phyloP scores from a whole-genome alignment of 495 filamentous ascomycete genomes.

The Umbilicaria muhlenbergii region DNA sequence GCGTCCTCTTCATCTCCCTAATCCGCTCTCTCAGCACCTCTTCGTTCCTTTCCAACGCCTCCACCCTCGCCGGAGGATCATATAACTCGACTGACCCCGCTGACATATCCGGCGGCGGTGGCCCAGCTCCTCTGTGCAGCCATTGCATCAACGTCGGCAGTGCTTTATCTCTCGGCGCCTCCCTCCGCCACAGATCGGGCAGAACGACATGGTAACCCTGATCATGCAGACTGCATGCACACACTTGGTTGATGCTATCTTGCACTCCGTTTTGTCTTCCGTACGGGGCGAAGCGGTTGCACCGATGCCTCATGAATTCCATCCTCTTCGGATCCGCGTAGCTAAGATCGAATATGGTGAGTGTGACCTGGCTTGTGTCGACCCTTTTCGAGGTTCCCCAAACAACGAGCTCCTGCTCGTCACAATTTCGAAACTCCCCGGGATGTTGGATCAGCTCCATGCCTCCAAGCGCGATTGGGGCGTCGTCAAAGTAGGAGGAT shows the following conservation, averaged over 20 bases:
- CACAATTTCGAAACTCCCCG: no score
- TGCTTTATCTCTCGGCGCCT: no score
- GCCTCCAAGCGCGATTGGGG: no score
- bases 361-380: background rate
- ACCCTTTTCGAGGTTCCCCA: no score
- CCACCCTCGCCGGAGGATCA: background rate
- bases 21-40: background rate
- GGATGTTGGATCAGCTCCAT: no score
- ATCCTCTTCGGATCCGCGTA: constrained; percentile 2
- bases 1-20: constrained; percentile 1
- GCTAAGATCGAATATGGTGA: constrained; percentile 4
- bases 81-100: background rate
- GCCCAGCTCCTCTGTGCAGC: no score
- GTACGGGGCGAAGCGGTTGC: background rate
- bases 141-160: no score
- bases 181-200: background rate
- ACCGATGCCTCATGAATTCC: background rate
- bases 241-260: no score
- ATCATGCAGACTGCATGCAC: constrained; percentile 4
- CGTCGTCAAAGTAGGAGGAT: no score
- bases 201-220: background rate
- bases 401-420: no score
- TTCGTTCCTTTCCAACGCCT: constrained; percentile 4
- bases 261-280: background rate
- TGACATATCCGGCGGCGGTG: no score